These are phyloP conservation scores for Piromyces finnis DNA, from an alignment of 192 early-diverging fungal genomes.

Conservation along the genomic window DNA sequence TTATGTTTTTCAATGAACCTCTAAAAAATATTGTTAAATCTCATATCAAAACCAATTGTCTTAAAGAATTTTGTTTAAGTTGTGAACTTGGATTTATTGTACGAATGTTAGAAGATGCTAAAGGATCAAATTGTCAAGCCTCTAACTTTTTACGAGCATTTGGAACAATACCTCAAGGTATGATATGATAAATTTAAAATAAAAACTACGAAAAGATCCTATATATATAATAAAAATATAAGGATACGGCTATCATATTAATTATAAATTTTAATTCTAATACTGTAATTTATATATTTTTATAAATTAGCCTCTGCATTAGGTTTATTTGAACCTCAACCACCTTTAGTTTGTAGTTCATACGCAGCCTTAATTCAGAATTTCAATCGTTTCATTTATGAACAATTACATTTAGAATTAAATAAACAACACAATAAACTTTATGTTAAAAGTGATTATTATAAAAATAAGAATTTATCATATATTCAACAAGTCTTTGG, in stretches of 20 bases:
- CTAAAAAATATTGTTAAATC: constrained; percentile 49
- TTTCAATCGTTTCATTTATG: constrained; percentile 77
- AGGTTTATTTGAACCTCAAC: constrained; percentile 73
- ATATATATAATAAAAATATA: too few species aligned
- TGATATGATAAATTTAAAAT: too few species aligned
- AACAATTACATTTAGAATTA: constrained; percentile 68
- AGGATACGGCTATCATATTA: too few species aligned
- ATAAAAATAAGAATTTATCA: constrained; percentile 8
- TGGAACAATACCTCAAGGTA: constrained; percentile 66
- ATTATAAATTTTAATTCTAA: too few species aligned
- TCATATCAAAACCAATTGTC: constrained; percentile 48
- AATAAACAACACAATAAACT: constrained; percentile 14
- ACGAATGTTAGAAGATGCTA: constrained; percentile 71
- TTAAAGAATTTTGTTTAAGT: constrained; percentile 57
- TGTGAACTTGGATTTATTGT: constrained; percentile 92
- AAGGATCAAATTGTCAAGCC: constrained; percentile 91
- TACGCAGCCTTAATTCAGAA: constrained; percentile 68
- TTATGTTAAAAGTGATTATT: background rate
- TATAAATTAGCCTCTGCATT: constrained; percentile 45
- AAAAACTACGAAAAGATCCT: too few species aligned
- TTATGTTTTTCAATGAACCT: constrained; percentile 49
- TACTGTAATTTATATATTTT: constrained; percentile 10
- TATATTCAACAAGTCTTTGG: constrained; percentile 51
- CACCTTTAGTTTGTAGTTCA: constrained; percentile 18
- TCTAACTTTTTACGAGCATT: constrained; percentile 76